Percentiles rank a stretch among this genome's conserved stretches.
phyloP scores from a whole-genome alignment of 768 basidiomycete genomes.

The Coprinopsis cinerea region DNA sequence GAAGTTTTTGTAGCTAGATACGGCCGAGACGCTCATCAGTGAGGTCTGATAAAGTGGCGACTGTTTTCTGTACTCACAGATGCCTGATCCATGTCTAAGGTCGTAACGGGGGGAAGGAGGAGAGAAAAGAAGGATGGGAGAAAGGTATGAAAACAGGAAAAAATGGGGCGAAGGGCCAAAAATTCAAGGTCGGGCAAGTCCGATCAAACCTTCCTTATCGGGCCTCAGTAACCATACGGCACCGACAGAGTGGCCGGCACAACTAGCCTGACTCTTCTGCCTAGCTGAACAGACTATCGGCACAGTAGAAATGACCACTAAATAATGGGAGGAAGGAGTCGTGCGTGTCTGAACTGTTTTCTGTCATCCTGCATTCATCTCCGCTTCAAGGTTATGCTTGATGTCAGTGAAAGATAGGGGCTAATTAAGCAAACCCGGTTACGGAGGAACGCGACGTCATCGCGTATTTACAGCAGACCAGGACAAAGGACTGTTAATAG shows the following conservation, averaged over 20 bases:
- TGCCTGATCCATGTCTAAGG: conserved; percentile 36
- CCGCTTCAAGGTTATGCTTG: too few species aligned
- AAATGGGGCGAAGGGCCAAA: conserved; percentile 38
- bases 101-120: conserved; percentile 22
- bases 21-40: conserved; percentile 18
- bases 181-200: too few species aligned
- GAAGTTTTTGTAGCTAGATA: conserved; percentile 68
- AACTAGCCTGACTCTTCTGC: too few species aligned
- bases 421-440: neutral
- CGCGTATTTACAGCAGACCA: too few species aligned
- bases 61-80: conserved; percentile 27
- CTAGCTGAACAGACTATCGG: too few species aligned
- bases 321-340: too few species aligned
- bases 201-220: too few species aligned
- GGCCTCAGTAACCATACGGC: too few species aligned
- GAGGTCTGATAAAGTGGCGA: conserved; percentile 8
- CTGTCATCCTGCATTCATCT: neutral
- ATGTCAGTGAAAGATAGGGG: conserved; percentile 1
- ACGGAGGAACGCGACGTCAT: neutral
- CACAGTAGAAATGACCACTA: too few species aligned
- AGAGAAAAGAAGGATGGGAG: conserved; percentile 11
- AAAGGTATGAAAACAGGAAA: conserved; percentile 25
- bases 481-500: too few species aligned
- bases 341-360: neutral
- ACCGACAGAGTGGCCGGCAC: too few species aligned